Conservation (phyloP, 768 basidiomycete genomes). For the Russula lepida region DNA sequence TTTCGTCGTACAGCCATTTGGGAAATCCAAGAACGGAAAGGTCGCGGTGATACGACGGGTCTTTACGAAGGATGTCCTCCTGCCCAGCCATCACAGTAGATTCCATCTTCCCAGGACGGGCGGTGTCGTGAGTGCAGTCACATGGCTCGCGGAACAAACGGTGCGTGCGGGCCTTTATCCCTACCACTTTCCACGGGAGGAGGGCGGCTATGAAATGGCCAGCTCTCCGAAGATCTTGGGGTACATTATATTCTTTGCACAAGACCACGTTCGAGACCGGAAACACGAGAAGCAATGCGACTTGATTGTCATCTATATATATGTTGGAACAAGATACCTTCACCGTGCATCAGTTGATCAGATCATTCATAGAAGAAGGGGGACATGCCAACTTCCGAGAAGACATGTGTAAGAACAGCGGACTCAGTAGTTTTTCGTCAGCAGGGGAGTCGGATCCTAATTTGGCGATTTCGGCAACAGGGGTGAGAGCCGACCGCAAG, state of each 20-base stretch:
- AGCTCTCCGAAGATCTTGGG: constrained; percentile 27
- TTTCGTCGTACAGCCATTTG: constrained; percentile 12
- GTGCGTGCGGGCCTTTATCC: constrained; percentile 26
- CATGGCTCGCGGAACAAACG: constrained; percentile 3
- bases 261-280: constrained; percentile 32
- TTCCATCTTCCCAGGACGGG: background rate
- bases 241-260: constrained; percentile 36
- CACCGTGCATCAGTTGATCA: constrained; percentile 8
- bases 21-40: constrained; percentile 16
- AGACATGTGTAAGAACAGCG: constrained; percentile 42
- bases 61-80: background rate
- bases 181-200: constrained; percentile 39
- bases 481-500: constrained; percentile 43
- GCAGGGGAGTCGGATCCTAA: constrained; percentile 34
- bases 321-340: constrained; percentile 34
- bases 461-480: constrained; percentile 45
- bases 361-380: background rate
- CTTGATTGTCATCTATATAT: constrained; percentile 37
- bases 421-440: constrained; percentile 35
- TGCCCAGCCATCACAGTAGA: background rate
- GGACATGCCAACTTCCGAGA: constrained; percentile 30
- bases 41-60: constrained; percentile 14
- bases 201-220: constrained; percentile 36
- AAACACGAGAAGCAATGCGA: constrained; percentile 52
- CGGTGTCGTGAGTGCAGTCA: constrained; percentile 4